Evolutionary conservation across 495 filamentous ascomycete species (phyloP).

Genomic region (Amniculicola lignicola): DNA sequence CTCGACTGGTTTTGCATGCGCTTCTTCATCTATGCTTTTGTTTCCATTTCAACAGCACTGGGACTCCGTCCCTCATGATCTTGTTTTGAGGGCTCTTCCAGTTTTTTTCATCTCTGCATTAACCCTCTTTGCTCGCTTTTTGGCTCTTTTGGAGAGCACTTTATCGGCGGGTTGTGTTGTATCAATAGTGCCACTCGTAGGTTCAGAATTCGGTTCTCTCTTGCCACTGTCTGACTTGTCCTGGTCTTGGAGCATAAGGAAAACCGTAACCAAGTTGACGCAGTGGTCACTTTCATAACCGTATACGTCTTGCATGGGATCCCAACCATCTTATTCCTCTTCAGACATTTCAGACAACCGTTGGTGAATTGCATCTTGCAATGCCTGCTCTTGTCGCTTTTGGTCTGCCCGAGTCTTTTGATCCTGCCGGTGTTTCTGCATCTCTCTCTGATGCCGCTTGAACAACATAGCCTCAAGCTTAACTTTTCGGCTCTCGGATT

Average conservation of each 20-base stretch:
- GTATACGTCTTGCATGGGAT: slow-evolving; percentile 53
- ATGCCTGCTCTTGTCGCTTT: slow-evolving; percentile 45
- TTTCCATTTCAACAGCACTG: slow-evolving; percentile 45
- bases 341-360: slow-evolving; percentile 42
- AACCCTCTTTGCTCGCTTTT: slow-evolving; percentile 40
- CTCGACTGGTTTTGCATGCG: slow-evolving; percentile 39
- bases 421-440: slow-evolving; percentile 40
- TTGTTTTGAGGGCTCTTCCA: background rate
- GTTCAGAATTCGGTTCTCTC: slow-evolving; percentile 13
- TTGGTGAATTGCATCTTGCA: slow-evolving; percentile 49
- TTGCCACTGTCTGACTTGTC: background rate
- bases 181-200: slow-evolving; percentile 8
- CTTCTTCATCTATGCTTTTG: slow-evolving; percentile 41
- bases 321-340: slow-evolving; percentile 44
- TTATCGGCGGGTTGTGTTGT: slow-evolving; percentile 14
- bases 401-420: slow-evolving; percentile 45
- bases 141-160: slow-evolving; percentile 29
- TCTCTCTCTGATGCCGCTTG: slow-evolving; percentile 46
- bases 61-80: slow-evolving; percentile 24
- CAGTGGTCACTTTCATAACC: slow-evolving; percentile 49
- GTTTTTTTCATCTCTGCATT: slow-evolving; percentile 24
- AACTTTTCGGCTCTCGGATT: slow-evolving; percentile 53
- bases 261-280: slow-evolving; percentile 45
- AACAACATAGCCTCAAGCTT: slow-evolving; percentile 53
- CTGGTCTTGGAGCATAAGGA: slow-evolving; percentile 45